Percentiles rank a stretch among this genome's conserved stretches.
Conservation (phyloP, 768 basidiomycete species). For the Suillus subaureus region DNA sequence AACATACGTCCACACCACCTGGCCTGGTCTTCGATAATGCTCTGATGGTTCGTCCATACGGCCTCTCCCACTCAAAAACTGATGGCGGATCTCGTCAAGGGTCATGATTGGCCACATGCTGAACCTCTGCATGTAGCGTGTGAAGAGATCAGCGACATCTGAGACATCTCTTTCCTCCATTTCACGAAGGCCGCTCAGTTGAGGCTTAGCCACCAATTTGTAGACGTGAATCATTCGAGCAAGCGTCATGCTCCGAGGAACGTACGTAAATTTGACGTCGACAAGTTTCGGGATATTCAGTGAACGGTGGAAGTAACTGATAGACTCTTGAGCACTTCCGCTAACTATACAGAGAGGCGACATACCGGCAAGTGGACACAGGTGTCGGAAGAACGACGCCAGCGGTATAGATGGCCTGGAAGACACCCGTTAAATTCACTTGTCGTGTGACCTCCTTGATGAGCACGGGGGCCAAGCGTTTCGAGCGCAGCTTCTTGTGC, state of each 20-base stretch:
- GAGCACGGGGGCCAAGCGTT: conserved; percentile 91
- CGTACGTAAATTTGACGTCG: conserved; percentile 84
- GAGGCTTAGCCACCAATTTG: conserved; percentile 57
- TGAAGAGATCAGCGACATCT: conserved; percentile 69
- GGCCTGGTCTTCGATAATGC: conserved; percentile 57
- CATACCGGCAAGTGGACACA: conserved; percentile 79
- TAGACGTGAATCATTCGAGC: conserved; percentile 86
- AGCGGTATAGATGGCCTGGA: conserved; percentile 97
- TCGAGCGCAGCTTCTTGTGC: conserved; percentile 96
- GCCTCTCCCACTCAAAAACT: conserved; percentile 84
- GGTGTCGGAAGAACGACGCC: conserved; percentile 95
- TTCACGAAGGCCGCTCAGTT: conserved; percentile 75
- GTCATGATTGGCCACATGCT: conserved; percentile 77
- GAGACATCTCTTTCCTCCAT: conserved; percentile 82
- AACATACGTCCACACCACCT: conserved; percentile 96
- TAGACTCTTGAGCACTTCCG: conserved; percentile 12
- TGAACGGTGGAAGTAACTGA: conserved; percentile 88
- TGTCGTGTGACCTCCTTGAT: conserved; percentile 98
- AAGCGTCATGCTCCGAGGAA: conserved; percentile 85
- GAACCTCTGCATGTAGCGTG: conserved; percentile 82
- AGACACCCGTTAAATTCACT: conserved; percentile 84
- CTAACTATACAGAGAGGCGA: neutral
- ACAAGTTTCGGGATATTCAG: conserved; percentile 92
- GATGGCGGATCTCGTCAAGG: conserved; percentile 81
- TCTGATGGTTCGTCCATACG: conserved; percentile 42